phyloP scores from a whole-genome alignment of 495 filamentous ascomycete genomes.

The Podospora conica region DNA sequence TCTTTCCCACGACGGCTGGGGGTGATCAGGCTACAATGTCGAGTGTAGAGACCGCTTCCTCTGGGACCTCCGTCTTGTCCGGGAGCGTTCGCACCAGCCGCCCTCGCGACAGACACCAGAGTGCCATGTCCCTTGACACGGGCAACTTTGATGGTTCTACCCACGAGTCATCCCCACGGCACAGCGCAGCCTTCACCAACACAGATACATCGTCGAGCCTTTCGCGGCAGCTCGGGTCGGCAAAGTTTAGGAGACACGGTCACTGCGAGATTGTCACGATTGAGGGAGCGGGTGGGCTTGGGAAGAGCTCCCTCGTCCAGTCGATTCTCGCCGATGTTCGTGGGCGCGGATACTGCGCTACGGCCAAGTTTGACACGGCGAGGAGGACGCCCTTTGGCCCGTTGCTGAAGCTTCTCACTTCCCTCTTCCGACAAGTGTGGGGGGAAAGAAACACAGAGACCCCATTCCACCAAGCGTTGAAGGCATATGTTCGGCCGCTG shows the following conservation, averaged over 20 bases:
- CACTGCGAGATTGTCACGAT: slow-evolving; percentile 75
- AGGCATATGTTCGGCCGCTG: slow-evolving; percentile 64
- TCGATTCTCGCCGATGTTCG: slow-evolving; percentile 68
- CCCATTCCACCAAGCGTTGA: slow-evolving; percentile 69
- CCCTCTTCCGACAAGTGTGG: slow-evolving; percentile 83
- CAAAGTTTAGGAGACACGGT: slow-evolving; percentile 59
- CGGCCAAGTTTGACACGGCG: slow-evolving; percentile 78
- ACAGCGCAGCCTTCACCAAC: slow-evolving; percentile 18
- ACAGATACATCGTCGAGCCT: slow-evolving; percentile 34
- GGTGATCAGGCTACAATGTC: slow-evolving; percentile 28
- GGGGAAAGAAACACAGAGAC: slow-evolving; percentile 82
- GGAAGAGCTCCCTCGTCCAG: slow-evolving; percentile 78
- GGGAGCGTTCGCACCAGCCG: slow-evolving; percentile 22
- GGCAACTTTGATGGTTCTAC: slow-evolving; percentile 27
- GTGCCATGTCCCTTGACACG: slow-evolving; percentile 29
- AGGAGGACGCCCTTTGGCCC: slow-evolving; percentile 78
- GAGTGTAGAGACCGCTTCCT: slow-evolving; percentile 30
- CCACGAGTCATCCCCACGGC: slow-evolving; percentile 26
- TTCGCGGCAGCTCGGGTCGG: slow-evolving; percentile 39
- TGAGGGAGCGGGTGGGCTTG: slow-evolving; percentile 67
- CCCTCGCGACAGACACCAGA: slow-evolving; percentile 33
- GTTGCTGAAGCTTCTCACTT: slow-evolving; percentile 70
- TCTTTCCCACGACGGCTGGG: slow-evolving; percentile 26
- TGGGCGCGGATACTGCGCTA: slow-evolving; percentile 70
- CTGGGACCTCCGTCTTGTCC: slow-evolving; percentile 29